These are phyloP conservation scores for Nakazawaea peltata DNA, from an alignment of 805 yeast genomes.

Conservation along the genomic window DNA sequence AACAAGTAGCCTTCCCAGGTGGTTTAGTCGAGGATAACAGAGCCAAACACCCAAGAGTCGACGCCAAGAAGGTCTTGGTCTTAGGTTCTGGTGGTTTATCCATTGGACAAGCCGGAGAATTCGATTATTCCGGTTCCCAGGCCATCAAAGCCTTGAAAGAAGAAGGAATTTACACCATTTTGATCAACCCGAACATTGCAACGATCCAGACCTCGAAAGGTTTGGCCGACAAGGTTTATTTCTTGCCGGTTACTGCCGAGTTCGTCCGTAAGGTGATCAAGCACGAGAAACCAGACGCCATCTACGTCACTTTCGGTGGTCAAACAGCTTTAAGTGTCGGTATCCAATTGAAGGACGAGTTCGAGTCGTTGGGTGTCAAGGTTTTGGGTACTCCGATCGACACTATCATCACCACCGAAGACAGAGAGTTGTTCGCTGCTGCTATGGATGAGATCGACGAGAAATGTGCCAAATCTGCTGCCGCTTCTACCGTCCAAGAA, in stretches of 20 bases:
- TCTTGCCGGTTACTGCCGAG: slow-evolving; percentile 95
- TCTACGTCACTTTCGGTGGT: slow-evolving; percentile 96
- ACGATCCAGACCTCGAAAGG: slow-evolving; percentile 98
- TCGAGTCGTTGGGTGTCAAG: slow-evolving; percentile 83
- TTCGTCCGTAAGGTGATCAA: slow-evolving; percentile 92
- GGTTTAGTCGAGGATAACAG: slow-evolving; percentile 68
- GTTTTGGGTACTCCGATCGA: slow-evolving; percentile 96
- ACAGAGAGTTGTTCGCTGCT: slow-evolving; percentile 89
- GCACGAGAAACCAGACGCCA: slow-evolving; percentile 95
- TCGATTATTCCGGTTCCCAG: slow-evolving; percentile 97
- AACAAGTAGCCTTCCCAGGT: slow-evolving; percentile 87
- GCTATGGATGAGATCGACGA: slow-evolving; percentile 94
- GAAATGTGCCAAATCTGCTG: slow-evolving; percentile 90
- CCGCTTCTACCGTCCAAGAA: slow-evolving; percentile 74
- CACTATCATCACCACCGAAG: slow-evolving; percentile 95
- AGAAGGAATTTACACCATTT: slow-evolving; percentile 93
- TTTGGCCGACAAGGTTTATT: slow-evolving; percentile 95
- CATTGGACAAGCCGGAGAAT: slow-evolving; percentile 99
- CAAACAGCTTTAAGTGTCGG: slow-evolving; percentile 97
- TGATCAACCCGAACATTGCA: slow-evolving; percentile 97
- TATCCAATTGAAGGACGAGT: slow-evolving; percentile 91
- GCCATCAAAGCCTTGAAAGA: slow-evolving; percentile 98
- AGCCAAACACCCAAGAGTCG: slow-evolving; percentile 67
- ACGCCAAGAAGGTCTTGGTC: slow-evolving; percentile 86
- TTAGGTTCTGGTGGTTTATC: slow-evolving; percentile 98